phyloP scores from a whole-genome alignment of 2,329 filamentous ascomycete species.

The Sporothrix variecibatus region DNA sequence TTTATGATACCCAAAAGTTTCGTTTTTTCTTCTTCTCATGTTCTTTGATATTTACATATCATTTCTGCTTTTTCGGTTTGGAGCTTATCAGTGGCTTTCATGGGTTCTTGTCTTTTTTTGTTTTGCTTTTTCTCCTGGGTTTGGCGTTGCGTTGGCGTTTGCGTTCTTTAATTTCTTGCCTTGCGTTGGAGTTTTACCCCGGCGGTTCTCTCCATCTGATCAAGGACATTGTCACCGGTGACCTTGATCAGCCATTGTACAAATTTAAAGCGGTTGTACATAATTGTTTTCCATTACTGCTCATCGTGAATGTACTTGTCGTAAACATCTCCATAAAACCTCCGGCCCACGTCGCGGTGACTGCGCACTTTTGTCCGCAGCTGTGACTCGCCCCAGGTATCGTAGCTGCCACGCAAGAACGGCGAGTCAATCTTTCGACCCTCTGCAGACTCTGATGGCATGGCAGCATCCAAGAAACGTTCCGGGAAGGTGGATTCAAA shows the following conservation, averaged over 20 bases:
- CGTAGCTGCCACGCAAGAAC: slow-evolving; percentile 52
- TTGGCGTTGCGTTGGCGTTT: too few species aligned
- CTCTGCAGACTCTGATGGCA: slow-evolving; percentile 38
- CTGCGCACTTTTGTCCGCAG: slow-evolving; percentile 56
- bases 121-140: too few species aligned
- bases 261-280: too few species aligned
- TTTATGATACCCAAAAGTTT: too few species aligned
- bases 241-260: too few species aligned
- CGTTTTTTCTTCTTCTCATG: too few species aligned
- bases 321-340: slow-evolving; percentile 51
- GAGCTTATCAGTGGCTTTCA: too few species aligned
- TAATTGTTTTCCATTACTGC: neutral
- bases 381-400: slow-evolving; percentile 58
- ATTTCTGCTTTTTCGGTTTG: too few species aligned
- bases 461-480: neutral
- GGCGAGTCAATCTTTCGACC: slow-evolving; percentile 49
- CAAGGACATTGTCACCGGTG: neutral
- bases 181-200: too few species aligned
- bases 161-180: too few species aligned
- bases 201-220: neutral
- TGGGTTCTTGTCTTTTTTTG: too few species aligned
- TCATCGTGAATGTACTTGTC: slow-evolving; percentile 40
- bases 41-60: too few species aligned
- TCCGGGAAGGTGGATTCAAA: slow-evolving; percentile 29
- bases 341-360: slow-evolving; percentile 50